Conservation (phyloP, 2,329 filamentous ascomycete species). For the Penicillium verrucosum region DNA sequence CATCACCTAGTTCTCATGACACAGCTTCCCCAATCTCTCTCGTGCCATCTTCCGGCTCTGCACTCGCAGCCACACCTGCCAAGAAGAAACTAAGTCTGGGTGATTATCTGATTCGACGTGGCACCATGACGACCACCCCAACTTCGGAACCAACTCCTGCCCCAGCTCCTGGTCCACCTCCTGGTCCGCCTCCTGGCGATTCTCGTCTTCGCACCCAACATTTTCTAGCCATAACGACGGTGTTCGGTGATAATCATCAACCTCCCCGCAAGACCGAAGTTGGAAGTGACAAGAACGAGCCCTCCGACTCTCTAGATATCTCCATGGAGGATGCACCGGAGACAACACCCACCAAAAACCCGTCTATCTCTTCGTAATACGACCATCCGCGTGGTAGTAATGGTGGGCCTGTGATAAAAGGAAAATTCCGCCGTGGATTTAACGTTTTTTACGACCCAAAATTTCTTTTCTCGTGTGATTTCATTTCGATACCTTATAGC, state of each 20-base stretch:
- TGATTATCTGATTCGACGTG: conserved; percentile 47
- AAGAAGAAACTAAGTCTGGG: conserved; percentile 52
- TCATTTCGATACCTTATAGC: conserved; percentile 13
- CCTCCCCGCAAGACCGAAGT: not conserved
- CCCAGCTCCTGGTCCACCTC: not conserved
- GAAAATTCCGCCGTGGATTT: conserved; percentile 12
- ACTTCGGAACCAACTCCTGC: conserved; percentile 32
- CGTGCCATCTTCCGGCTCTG: conserved; percentile 24
- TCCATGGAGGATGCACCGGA: conserved; percentile 34
- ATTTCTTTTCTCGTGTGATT: conserved; percentile 24
- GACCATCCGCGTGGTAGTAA: conserved; percentile 10
- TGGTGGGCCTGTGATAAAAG: conserved; percentile 14
- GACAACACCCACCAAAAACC: conserved; percentile 23
- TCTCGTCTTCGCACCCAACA: not conserved
- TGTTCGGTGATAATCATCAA: conserved; percentile 2
- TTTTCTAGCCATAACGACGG: conserved; percentile 1
- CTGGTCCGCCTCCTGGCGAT: not conserved
- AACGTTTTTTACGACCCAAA: conserved; percentile 27
- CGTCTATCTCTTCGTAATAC: conserved; percentile 28
- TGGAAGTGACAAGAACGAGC: conserved; percentile 16
- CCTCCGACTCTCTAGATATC: conserved; percentile 26
- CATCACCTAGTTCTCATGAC: conserved; percentile 30
- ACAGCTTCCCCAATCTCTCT: conserved; percentile 21
- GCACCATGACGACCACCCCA: conserved; percentile 38
- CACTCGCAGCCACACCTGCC: conserved; percentile 45